phyloP scores from a whole-genome alignment of 164 flowering plant species.

The Chloranthus sessilifolius region DNA sequence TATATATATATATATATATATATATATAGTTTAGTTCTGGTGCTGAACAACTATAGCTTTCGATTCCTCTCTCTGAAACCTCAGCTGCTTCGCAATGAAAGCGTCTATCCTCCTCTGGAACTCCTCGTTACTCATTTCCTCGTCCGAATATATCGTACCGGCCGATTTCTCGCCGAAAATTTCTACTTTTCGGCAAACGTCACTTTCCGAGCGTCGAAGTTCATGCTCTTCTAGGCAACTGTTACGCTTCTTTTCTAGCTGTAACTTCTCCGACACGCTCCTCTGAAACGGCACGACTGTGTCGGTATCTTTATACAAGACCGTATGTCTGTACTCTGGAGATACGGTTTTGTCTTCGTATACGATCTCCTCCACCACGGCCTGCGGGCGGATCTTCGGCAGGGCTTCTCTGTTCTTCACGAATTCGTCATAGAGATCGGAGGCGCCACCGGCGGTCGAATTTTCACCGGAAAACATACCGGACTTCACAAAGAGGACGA shows the following conservation, averaged over 20 bases:
- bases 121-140: constrained; percentile 33
- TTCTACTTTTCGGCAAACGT: constrained; percentile 11
- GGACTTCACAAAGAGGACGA: constrained; percentile 43
- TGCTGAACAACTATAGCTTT: constrained; percentile 23
- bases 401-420: constrained; percentile 26
- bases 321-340: constrained; percentile 6
- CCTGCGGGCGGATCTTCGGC: neutral
- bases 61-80: constrained; percentile 27
- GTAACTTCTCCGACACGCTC: constrained; percentile 39
- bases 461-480: constrained; percentile 27
- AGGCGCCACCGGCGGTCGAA: neutral
- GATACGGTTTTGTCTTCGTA: constrained; percentile 22
- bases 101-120: constrained; percentile 30
- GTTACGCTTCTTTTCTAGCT: neutral
- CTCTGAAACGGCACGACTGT: constrained; percentile 16
- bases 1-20: too few species aligned
- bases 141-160: neutral
- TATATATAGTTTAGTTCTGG: constrained; percentile 8
- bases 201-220: constrained; percentile 54
- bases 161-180: neutral
- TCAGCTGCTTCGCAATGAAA: constrained; percentile 30
- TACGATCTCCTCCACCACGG: constrained; percentile 11
- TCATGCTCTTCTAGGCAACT: neutral
- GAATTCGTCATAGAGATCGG: constrained; percentile 35
- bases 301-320: neutral